phyloP scores from a whole-genome alignment of 169 alveolate species.

The Eimeria zaria region DNA sequence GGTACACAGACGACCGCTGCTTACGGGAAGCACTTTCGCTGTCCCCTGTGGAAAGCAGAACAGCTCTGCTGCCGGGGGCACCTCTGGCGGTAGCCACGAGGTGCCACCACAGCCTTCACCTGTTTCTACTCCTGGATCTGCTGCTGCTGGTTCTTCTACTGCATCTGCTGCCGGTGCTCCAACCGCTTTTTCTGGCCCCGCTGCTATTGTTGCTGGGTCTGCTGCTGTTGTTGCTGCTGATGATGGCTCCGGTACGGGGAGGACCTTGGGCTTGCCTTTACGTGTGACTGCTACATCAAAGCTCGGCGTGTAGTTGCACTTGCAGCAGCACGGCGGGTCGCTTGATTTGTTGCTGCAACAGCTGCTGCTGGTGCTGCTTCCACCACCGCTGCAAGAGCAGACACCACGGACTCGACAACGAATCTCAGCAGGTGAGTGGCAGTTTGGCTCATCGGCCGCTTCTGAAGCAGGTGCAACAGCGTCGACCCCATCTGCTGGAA shows the following conservation, averaged over 20 bases:
- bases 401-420: slow-evolving; percentile 55
- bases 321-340: background rate
- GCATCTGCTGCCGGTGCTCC: background rate
- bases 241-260: background rate
- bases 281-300: slow-evolving; percentile 45
- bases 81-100: slow-evolving; percentile 72
- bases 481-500: slow-evolving; percentile 5
- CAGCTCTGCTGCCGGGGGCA: slow-evolving; percentile 55
- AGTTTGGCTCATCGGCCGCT: background rate
- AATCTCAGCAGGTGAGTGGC: background rate
- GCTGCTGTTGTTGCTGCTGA: background rate
- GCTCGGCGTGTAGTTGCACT: slow-evolving; percentile 40
- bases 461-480: background rate
- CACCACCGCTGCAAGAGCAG: slow-evolving; percentile 6
- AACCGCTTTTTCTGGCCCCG: background rate
- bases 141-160: background rate
- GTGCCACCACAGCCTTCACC: background rate
- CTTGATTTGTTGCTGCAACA: background rate
- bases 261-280: slow-evolving; percentile 56
- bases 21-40: slow-evolving; percentile 51
- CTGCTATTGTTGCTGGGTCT: background rate
- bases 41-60: slow-evolving; percentile 57
- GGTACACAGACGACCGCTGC: slow-evolving; percentile 56
- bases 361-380: slow-evolving; percentile 36
- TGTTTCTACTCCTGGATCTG: slow-evolving; percentile 20